Percentiles rank a stretch among this genome's conserved stretches.
phyloP scores from a whole-genome alignment of 768 basidiomycete species.

The Macrolepiota dolichaula region DNA sequence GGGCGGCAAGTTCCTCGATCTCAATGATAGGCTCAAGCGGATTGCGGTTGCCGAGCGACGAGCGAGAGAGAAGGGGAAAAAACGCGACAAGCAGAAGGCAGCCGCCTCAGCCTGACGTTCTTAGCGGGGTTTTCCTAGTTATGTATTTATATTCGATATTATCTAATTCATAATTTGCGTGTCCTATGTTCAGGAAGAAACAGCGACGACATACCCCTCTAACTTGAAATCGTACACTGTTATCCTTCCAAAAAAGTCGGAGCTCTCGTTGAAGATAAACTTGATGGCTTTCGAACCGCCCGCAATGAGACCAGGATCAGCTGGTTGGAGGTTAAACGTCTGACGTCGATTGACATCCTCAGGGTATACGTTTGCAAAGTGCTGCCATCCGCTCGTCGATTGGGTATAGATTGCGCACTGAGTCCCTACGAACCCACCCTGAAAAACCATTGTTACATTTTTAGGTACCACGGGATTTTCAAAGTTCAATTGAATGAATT shows the following conservation, averaged over 20 bases:
- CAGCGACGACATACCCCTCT: slow-evolving; percentile 26
- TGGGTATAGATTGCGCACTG: slow-evolving; percentile 49
- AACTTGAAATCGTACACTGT: slow-evolving; percentile 64
- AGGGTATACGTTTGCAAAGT: slow-evolving; percentile 60
- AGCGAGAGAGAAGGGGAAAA: slow-evolving; percentile 25
- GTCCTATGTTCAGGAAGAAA: neutral
- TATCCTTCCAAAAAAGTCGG: slow-evolving; percentile 82
- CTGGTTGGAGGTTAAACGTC: slow-evolving; percentile 49
- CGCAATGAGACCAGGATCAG: slow-evolving; percentile 17
- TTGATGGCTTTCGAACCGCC: slow-evolving; percentile 46
- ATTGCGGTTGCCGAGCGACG: slow-evolving; percentile 49
- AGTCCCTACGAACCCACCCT: slow-evolving; percentile 83
- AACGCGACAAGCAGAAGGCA: slow-evolving; percentile 20
- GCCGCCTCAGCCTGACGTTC: neutral
- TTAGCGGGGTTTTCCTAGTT: neutral
- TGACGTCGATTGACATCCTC: slow-evolving; percentile 79
- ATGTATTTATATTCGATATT: slow-evolving; percentile 7
- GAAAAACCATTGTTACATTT: slow-evolving; percentile 65
- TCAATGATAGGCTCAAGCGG: slow-evolving; percentile 48
- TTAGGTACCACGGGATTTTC: slow-evolving; percentile 48
- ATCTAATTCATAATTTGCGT: neutral
- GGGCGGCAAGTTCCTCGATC: slow-evolving; percentile 65
- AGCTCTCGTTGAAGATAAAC: slow-evolving; percentile 75
- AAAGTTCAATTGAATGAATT: slow-evolving; percentile 70
- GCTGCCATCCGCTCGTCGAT: slow-evolving; percentile 42